Evolutionary conservation across 2,329 filamentous ascomycete species (phyloP).

Genomic region (Teratosphaeria destructans): DNA sequence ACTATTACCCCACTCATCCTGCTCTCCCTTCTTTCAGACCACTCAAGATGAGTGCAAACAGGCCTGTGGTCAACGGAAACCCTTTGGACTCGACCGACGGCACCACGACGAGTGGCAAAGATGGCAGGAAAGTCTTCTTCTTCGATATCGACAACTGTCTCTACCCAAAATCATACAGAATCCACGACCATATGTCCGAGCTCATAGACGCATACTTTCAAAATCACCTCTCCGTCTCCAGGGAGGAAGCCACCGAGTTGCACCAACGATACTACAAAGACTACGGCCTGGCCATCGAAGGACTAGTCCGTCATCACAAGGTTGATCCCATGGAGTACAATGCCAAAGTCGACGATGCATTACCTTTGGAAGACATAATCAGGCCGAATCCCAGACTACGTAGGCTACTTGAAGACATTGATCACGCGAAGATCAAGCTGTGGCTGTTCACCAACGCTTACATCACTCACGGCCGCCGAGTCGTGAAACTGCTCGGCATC

Average conservation of each 20-base stretch:
- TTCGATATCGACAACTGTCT: slow-evolving; percentile 99
- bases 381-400: slow-evolving; percentile 66
- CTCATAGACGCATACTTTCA: slow-evolving; percentile 62
- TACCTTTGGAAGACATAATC: slow-evolving; percentile 78
- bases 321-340: slow-evolving; percentile 96
- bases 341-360: slow-evolving; percentile 81
- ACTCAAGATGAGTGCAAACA: background rate
- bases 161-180: slow-evolving; percentile 66
- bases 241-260: slow-evolving; percentile 71
- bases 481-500: slow-evolving; percentile 68
- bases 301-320: slow-evolving; percentile 83
- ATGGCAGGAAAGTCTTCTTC: slow-evolving; percentile 36
- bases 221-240: slow-evolving; percentile 60
- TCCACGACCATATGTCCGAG: slow-evolving; percentile 79
- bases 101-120: background rate
- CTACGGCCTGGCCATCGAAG: slow-evolving; percentile 95
- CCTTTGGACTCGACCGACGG: background rate
- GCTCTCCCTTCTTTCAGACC: background rate
- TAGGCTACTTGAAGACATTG: slow-evolving; percentile 68
- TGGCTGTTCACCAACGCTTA: slow-evolving; percentile 99
- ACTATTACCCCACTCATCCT: background rate
- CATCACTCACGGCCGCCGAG: slow-evolving; percentile 71
- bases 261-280: slow-evolving; percentile 90
- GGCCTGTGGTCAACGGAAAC: background rate
- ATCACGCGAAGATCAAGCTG: slow-evolving; percentile 69